phyloP scores from a whole-genome alignment of 2,329 filamentous ascomycete genomes.

The Neonectria faginata region DNA sequence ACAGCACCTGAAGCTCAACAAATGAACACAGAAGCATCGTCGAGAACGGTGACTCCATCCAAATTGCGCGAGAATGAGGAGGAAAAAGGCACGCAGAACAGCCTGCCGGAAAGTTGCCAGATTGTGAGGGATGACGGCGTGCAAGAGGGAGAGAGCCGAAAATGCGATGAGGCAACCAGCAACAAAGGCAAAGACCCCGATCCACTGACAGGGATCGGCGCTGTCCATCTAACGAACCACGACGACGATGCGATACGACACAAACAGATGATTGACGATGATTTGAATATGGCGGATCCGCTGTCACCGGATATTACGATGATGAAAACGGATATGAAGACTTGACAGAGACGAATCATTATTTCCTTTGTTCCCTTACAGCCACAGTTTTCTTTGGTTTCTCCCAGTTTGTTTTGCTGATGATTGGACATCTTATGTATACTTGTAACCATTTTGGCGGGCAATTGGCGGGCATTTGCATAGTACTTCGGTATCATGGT shows the following conservation, averaged over 20 bases:
- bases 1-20: slow-evolving; percentile 42
- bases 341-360: slow-evolving; percentile 29
- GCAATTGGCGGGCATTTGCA: slow-evolving; percentile 36
- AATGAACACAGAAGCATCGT: slow-evolving; percentile 30
- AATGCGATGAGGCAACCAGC: slow-evolving; percentile 1
- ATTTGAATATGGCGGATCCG: slow-evolving; percentile 27
- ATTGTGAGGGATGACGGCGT: slow-evolving; percentile 3
- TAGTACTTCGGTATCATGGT: slow-evolving; percentile 19
- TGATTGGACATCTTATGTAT: slow-evolving; percentile 29
- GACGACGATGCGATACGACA: slow-evolving; percentile 34
- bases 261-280: slow-evolving; percentile 38
- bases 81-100: background rate
- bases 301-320: slow-evolving; percentile 12
- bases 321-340: slow-evolving; percentile 33
- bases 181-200: slow-evolving; percentile 10
- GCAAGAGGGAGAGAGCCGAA: slow-evolving; percentile 6
- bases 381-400: slow-evolving; percentile 1
- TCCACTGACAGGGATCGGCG: slow-evolving; percentile 26
- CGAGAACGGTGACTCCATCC: slow-evolving; percentile 30
- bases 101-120: slow-evolving; percentile 1
- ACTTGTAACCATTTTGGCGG: slow-evolving; percentile 28
- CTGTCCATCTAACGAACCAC: slow-evolving; percentile 31
- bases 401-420: slow-evolving; percentile 21
- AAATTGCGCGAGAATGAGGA: slow-evolving; percentile 11
- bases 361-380: slow-evolving; percentile 25